Conservation (phyloP, 768 basidiomycete genomes). For the Coprinopsis marcescibilis region DNA sequence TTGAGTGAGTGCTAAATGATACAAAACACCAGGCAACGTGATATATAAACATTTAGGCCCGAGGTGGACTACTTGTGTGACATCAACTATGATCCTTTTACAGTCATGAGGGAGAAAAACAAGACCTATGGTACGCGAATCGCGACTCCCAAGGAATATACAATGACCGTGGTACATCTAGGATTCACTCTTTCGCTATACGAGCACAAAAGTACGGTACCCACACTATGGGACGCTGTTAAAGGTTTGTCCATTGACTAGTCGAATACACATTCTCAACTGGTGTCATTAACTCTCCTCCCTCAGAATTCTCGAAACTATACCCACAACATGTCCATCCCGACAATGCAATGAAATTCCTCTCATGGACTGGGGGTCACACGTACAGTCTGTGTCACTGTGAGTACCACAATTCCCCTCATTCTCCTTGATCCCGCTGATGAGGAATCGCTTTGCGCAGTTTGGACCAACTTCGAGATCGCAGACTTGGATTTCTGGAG, state of each 20-base stretch:
- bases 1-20: too few relatives aligned
- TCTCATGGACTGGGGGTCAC: constrained; percentile 47
- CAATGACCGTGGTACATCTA: too few relatives aligned
- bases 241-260: constrained; percentile 39
- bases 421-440: background rate
- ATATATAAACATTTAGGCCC: constrained; percentile 44
- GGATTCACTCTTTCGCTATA: too few relatives aligned
- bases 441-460: constrained; percentile 21
- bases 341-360: constrained; percentile 56
- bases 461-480: constrained; percentile 70
- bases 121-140: constrained; percentile 74
- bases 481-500: constrained; percentile 63
- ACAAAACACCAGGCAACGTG: too few relatives aligned
- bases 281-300: too few relatives aligned
- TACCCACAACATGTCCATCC: constrained; percentile 52
- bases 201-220: constrained; percentile 73
- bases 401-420: constrained; percentile 26
- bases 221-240: constrained; percentile 64
- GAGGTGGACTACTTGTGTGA: constrained; percentile 75
- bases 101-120: constrained; percentile 61
- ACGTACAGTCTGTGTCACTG: constrained; percentile 72
- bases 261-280: background rate
- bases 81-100: constrained; percentile 59
- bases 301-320: constrained; percentile 47
- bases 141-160: constrained; percentile 60